These are phyloP conservation scores for Oxyria digyna DNA, from an alignment of 148 eudicot species.

Conservation along the genomic window DNA sequence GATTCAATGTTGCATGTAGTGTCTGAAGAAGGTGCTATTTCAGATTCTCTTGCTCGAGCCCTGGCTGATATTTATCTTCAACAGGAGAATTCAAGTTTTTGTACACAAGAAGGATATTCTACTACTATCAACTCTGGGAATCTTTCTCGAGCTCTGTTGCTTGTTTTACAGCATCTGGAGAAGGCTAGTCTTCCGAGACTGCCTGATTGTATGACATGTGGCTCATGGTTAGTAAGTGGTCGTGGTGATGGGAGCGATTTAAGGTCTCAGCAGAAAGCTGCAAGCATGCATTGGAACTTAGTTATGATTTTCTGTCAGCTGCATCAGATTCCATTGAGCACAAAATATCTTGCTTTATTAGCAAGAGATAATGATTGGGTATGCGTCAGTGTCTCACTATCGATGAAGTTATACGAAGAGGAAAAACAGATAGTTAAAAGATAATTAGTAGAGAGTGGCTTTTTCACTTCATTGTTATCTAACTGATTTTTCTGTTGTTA, in stretches of 20 bases:
- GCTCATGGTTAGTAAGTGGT: slow-evolving; percentile 76
- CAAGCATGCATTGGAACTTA: slow-evolving; percentile 82
- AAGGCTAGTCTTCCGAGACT: slow-evolving; percentile 58
- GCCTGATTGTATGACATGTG: slow-evolving; percentile 60
- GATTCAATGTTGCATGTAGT: slow-evolving; percentile 35
- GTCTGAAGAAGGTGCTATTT: slow-evolving; percentile 46
- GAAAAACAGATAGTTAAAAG: neutral
- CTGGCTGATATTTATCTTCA: slow-evolving; percentile 79
- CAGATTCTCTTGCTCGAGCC: slow-evolving; percentile 82
- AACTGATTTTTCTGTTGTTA: slow-evolving; percentile 17
- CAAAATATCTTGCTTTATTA: slow-evolving; percentile 60
- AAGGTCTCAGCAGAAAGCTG: slow-evolving; percentile 77
- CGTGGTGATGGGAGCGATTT: slow-evolving; percentile 81
- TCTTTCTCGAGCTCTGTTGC: slow-evolving; percentile 54
- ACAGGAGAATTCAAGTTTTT: slow-evolving; percentile 25
- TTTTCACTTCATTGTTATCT: slow-evolving; percentile 2
- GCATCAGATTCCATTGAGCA: slow-evolving; percentile 81
- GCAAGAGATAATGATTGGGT: slow-evolving; percentile 98
- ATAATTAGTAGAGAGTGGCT: neutral
- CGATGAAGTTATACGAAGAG: neutral
- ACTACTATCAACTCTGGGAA: slow-evolving; percentile 22
- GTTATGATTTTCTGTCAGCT: slow-evolving; percentile 78
- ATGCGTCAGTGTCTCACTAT: slow-evolving; percentile 17
- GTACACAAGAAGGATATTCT: slow-evolving; percentile 25
- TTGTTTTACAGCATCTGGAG: slow-evolving; percentile 85